Evolutionary conservation across 148 eudicot species (phyloP), one percentile per base, ranked within the genome.

Genomic region (Camellia japonica): DNA sequence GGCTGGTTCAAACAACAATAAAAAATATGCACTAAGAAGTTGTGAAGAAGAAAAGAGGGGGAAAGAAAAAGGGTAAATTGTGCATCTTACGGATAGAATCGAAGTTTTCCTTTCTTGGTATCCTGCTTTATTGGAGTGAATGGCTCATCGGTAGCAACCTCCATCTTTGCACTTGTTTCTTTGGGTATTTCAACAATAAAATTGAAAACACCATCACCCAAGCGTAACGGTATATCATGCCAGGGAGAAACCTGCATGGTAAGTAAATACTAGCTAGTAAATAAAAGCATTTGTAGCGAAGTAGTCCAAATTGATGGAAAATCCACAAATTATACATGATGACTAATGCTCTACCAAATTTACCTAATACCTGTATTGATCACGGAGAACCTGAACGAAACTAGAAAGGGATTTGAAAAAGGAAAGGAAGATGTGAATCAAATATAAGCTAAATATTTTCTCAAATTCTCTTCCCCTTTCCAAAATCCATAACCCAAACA

Each of bases 131-230:
- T 91, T 58, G 97, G 97, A 79, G 99, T 95, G 83, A 60, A 90
- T 65, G 76, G 81, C 80, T 95, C 99, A 85, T 95, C 99, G 56
- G 99, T 95, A 67, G 99, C 99, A 89, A 95, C 94, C 93, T 95
- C 98, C 98, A 95, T 95, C 87, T 95, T 95, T 60, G 99, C 97
- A 79, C 93, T 93, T 63, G 99, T 87, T 84, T 95, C 99, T 87
- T 95, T 95, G 16, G 99, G 99, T 81, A 95, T 95, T 83, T 95
- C 99, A 71, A 92, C 99, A 78, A 95, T 84, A 79, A 89, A 93
- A 86, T 90, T 95, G 86, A 90, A 95, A 73, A 81, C 88, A 63
- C 98, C 98, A 93, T 95, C 92, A 78, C 94, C 97, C 85, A 92
- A 62, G 51, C 88, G 90, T 80, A 95, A 79, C 14, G 99, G 99